Percentiles rank a stretch among this genome's conserved stretches.
Evolutionary conservation across 148 eudicot species (phyloP).

Genomic region (Polygonum aviculare): DNA sequence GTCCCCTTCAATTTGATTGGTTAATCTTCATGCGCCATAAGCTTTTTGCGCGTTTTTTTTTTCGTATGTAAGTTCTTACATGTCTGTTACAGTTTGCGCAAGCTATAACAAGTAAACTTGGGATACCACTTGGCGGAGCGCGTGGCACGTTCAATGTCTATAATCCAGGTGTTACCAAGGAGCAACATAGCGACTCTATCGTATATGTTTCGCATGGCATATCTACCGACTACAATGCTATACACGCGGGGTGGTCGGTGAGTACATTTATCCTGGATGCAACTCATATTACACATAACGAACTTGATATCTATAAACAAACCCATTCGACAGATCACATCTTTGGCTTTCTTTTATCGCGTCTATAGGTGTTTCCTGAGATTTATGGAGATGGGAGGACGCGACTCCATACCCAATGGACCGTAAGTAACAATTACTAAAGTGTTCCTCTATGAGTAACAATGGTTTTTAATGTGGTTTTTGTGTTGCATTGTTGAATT

Average conservation of each 20-base stretch:
- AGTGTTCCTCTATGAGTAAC: no score
- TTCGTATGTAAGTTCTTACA: not conserved
- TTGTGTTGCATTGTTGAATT: not conserved
- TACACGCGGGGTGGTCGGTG: slow-evolving; percentile 1
- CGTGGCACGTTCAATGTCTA: not conserved
- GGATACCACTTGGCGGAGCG: not conserved
- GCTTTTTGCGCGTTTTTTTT: no score
- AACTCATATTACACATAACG: not conserved
- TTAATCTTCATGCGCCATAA: no score
- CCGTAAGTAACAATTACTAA: not conserved
- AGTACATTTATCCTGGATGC: not conserved
- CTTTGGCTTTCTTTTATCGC: not conserved
- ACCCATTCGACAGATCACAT: not conserved
- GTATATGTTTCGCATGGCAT: not conserved
- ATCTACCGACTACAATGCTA: not conserved
- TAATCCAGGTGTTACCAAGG: not conserved
- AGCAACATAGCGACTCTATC: not conserved
- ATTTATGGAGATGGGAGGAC: not conserved
- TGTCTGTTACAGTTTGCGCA: not conserved
- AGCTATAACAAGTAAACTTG: not conserved
- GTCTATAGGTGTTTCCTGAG: not conserved
- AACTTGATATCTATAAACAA: no score
- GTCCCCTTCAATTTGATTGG: no score
- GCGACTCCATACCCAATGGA: not conserved
- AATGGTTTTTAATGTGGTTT: not conserved